A percentile compares a stretch with the other conserved stretches of the same genome.
Evolutionary conservation across 768 basidiomycete genomes (phyloP).

Genomic region (Pulveroboletus sp.): DNA sequence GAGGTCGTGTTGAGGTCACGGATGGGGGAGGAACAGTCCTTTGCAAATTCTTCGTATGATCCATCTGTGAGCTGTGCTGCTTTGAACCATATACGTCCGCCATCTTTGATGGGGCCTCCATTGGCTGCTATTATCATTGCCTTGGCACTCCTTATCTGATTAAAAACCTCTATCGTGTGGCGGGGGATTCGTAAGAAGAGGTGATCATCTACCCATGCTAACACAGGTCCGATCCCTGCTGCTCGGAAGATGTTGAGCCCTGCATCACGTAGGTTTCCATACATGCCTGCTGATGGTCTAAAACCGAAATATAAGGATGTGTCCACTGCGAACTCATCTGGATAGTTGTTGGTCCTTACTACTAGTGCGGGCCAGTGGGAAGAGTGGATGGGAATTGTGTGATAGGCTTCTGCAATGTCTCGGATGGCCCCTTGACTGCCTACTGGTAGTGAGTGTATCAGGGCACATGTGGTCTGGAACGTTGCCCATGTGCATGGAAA

Average conservation of each 20-base stretch:
- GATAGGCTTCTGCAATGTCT: not conserved
- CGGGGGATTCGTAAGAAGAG: conserved; percentile 7
- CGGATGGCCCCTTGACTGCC: not conserved
- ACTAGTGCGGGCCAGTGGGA: not conserved
- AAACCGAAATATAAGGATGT: too few relatives aligned
- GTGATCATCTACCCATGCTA: conserved; percentile 2
- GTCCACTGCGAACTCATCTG: not conserved
- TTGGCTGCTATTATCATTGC: not conserved
- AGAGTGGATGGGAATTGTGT: not conserved
- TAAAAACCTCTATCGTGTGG: not conserved
- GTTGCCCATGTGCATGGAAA: not conserved
- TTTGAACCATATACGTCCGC: not conserved
- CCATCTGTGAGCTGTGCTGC: not conserved
- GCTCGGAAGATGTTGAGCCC: too few relatives aligned
- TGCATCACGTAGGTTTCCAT: too few relatives aligned
- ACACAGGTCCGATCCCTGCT: too few relatives aligned
- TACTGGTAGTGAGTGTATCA: not conserved
- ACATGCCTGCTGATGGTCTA: not conserved
- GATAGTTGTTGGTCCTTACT: fast-evolving
- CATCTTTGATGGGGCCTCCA: too few relatives aligned
- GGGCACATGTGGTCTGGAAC: not conserved
- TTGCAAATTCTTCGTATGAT: not conserved
- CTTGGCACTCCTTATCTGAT: not conserved
- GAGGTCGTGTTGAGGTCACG: not conserved
- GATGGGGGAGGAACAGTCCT: not conserved